Percentiles rank a stretch among this genome's conserved stretches.
Conservation (phyloP, 2,329 filamentous ascomycete species). For the Anisogramma anomala region DNA sequence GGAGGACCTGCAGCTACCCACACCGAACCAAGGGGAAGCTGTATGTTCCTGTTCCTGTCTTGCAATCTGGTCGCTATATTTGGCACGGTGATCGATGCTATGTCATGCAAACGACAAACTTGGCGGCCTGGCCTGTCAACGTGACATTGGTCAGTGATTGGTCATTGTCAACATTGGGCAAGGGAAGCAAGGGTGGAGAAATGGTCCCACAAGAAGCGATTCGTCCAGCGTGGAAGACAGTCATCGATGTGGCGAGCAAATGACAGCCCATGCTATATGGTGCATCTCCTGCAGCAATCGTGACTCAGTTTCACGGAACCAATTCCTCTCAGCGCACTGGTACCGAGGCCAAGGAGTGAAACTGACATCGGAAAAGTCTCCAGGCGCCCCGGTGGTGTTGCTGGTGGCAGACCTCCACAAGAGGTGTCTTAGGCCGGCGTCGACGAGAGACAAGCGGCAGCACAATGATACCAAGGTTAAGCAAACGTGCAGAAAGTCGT, state of each 20-base stretch:
- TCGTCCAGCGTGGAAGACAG: neutral
- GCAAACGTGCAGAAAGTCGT: neutral
- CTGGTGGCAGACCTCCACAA: neutral
- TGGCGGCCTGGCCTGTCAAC: too few relatives aligned
- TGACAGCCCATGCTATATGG: neutral
- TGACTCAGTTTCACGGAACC: neutral
- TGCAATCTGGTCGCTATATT: neutral
- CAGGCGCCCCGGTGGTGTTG: neutral
- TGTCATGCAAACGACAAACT: neutral
- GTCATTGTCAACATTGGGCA: neutral
- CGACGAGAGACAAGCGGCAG: neutral
- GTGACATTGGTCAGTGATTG: neutral
- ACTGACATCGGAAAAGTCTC: neutral
- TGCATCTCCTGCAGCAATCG: neutral
- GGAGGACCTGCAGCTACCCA: constrained; percentile 9
- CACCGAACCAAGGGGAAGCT: neutral
- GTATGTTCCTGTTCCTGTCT: neutral
- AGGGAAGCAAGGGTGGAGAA: neutral
- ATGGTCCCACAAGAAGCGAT: neutral
- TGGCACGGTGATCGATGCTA: neutral
- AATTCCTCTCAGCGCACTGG: neutral
- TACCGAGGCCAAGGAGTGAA: neutral
- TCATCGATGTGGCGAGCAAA: neutral
- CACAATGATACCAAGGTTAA: too few relatives aligned
- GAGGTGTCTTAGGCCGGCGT: constrained; percentile 5